These are phyloP conservation scores for Nitzschia sp. DNA, from an alignment of 108 stramenopile species.

Conservation along the genomic window DNA sequence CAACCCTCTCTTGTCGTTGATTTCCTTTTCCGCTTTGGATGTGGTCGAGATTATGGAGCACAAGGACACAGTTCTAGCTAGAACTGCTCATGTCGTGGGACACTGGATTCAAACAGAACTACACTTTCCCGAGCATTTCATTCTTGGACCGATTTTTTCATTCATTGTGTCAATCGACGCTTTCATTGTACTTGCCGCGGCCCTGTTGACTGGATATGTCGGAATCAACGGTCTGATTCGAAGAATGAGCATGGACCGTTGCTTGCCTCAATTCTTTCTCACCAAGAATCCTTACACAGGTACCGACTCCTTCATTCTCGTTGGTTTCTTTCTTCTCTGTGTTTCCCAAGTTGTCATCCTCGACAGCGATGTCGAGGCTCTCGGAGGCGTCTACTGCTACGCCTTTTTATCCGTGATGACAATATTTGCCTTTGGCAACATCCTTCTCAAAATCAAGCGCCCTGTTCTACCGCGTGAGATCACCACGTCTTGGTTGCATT, in stretches of 20 bases:
- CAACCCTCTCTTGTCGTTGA: slow-evolving; percentile 60
- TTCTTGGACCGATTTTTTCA: slow-evolving; percentile 23
- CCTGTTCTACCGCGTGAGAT: slow-evolving; percentile 56
- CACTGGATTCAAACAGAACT: slow-evolving; percentile 39
- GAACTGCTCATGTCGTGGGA: slow-evolving; percentile 58
- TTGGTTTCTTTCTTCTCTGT: slow-evolving; percentile 60
- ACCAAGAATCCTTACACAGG: slow-evolving; percentile 53
- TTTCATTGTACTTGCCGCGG: slow-evolving; percentile 67
- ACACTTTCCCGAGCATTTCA: slow-evolving; percentile 24
- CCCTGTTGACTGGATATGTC: slow-evolving; percentile 67
- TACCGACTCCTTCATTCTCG: slow-evolving; percentile 55
- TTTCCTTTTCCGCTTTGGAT: slow-evolving; percentile 56
- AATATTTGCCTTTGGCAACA: slow-evolving; percentile 65
- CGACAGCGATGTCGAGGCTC: slow-evolving; percentile 53
- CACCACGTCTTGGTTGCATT: slow-evolving; percentile 34
- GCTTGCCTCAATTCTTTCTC: slow-evolving; percentile 66
- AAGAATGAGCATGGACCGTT: slow-evolving; percentile 71
- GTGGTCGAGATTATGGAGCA: slow-evolving; percentile 44
- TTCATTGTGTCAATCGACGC: slow-evolving; percentile 53
- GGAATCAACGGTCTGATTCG: slow-evolving; percentile 67
- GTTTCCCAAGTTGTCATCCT: slow-evolving; percentile 46
- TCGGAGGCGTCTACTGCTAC: slow-evolving; percentile 64
- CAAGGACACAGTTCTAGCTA: slow-evolving; percentile 56
- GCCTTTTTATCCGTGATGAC: slow-evolving; percentile 66
- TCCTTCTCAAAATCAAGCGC: slow-evolving; percentile 67